Base-by-base conservation (phyloP, 176 grass and related monocot species). In the Triticum urartu region DNA sequence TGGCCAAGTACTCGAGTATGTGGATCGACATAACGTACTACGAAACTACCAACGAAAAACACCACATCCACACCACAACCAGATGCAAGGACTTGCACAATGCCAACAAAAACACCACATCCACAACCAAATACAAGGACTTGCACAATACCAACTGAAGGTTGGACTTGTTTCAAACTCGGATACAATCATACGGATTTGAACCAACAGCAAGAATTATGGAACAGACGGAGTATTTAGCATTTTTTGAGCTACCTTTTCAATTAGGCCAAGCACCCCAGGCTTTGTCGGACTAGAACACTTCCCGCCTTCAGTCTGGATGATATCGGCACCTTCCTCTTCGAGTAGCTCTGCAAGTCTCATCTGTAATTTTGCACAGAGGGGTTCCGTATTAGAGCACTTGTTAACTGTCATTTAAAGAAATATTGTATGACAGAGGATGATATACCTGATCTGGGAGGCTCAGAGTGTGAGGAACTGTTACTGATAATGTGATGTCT, bases 281-380 rank as follows among this genome's bases (percentile, higher is more conserved):
- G 94, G 81, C 56, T 91, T 98, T 83, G 92, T 90, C 3, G 94
- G 97, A 40, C 71, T 94, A 30, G 94, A 92, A 73, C 83, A 94
- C 83, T 95, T 98, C 12, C 97, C 97, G 1, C 97, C 97, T 88
- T 98, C 97, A 14, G 94, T 96, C 82, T 98, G 92, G 21, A 99
- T 96, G 67, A 99, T 92, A 81, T 99, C 94, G 11, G 84, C 94
- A 7, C 92, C 97, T 87, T 98, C 97, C 76, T 94, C 92, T 92
- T 99, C 85, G 0, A 99, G 92, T 80, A 90, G 77, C 62, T 99
- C 97, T 15, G 97, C 94, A 75, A 99, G 86, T 64, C 90, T 99
- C 82, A 84, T 76, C 92, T 99, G 63, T 62, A 86, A 78, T 24
- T 54, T 77, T 88, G 14, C 32, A 82, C 10, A n/a, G 13, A 52